Evolutionary conservation across 2,329 filamentous ascomycete species (phyloP).

Genomic region (Cytospora chrysosperma): DNA sequence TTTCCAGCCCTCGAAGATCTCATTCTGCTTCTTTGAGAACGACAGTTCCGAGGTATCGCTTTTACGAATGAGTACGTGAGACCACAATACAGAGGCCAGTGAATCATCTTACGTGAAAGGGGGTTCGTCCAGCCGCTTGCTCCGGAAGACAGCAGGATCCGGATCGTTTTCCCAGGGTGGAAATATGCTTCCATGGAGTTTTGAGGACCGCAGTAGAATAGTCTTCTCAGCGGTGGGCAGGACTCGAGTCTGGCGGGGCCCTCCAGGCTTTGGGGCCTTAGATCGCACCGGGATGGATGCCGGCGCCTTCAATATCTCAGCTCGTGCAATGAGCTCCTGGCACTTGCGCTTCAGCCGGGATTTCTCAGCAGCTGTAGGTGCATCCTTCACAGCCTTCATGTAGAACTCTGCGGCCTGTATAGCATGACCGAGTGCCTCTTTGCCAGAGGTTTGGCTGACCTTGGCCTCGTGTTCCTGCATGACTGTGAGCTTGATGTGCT

Average conservation of each 20-base stretch:
- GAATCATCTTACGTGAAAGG: slow-evolving; percentile 61
- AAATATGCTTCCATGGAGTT: slow-evolving; percentile 79
- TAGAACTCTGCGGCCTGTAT: slow-evolving; percentile 79
- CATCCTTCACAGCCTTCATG: slow-evolving; percentile 69
- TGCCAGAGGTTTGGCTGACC: slow-evolving; percentile 49
- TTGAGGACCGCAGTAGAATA: slow-evolving; percentile 73
- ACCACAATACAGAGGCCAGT: slow-evolving; percentile 10
- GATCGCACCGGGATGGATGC: slow-evolving; percentile 25
- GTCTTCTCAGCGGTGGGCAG: slow-evolving; percentile 71
- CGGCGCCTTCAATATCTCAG: slow-evolving; percentile 69
- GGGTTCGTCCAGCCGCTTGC: slow-evolving; percentile 42
- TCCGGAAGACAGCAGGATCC: slow-evolving; percentile 58
- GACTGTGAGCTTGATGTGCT: slow-evolving; percentile 1
- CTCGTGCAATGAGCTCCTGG: slow-evolving; percentile 65
- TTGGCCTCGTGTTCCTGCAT: slow-evolving; percentile 52
- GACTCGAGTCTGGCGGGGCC: slow-evolving; percentile 52
- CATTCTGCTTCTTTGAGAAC: slow-evolving; percentile 70
- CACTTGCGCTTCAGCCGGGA: slow-evolving; percentile 66
- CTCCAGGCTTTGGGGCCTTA: slow-evolving; percentile 29
- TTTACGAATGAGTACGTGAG: slow-evolving; percentile 28
- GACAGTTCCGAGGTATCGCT: slow-evolving; percentile 70
- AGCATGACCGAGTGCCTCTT: slow-evolving; percentile 70
- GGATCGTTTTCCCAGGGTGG: slow-evolving; percentile 78
- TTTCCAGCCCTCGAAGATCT: slow-evolving; percentile 82
- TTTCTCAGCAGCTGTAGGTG: slow-evolving; percentile 62